phyloP scores from a whole-genome alignment of 768 basidiomycete species.

The Hypholoma sublateritium region DNA sequence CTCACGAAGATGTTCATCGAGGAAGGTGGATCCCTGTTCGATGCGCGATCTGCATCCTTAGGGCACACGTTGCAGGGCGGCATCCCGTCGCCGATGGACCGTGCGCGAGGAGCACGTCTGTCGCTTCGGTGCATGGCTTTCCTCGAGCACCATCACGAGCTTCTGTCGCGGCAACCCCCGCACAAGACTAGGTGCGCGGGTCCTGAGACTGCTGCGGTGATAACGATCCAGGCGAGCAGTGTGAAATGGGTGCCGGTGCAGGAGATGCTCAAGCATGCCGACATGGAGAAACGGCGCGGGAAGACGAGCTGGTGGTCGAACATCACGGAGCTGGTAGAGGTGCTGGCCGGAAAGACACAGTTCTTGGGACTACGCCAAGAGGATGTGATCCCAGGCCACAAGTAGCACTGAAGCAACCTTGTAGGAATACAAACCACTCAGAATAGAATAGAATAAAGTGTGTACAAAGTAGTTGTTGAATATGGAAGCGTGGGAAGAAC shows the following conservation, averaged over 20 bases:
- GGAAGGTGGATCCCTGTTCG: constrained; percentile 90
- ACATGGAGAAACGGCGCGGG: constrained; percentile 88
- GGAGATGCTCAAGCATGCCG: constrained; percentile 84
- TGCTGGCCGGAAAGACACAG: constrained; percentile 65
- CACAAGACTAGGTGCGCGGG: constrained; percentile 54
- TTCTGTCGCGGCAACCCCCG: constrained; percentile 45
- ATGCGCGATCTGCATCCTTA: constrained; percentile 92
- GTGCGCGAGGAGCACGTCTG: constrained; percentile 86
- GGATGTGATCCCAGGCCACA: neutral
- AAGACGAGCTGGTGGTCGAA: constrained; percentile 77
- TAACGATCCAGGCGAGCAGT: constrained; percentile 83
- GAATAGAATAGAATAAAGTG: constrained; percentile 1
- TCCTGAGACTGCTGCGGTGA: constrained; percentile 78
- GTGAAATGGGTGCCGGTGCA: constrained; percentile 82
- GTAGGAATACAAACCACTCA: neutral
- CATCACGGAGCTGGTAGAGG: constrained; percentile 70
- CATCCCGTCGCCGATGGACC: constrained; percentile 92
- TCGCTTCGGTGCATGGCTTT: constrained; percentile 93
- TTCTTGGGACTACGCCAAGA: constrained; percentile 39
- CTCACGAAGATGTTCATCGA: constrained; percentile 94
- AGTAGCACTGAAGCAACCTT: too few species aligned
- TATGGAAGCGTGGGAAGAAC: constrained; percentile 13
- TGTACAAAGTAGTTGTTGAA: neutral
- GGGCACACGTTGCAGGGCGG: constrained; percentile 98
- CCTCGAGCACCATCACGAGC: constrained; percentile 78